Base-by-base conservation (phyloP, 2,329 filamentous ascomycete genomes). In the Talaromyces sp. region DNA sequence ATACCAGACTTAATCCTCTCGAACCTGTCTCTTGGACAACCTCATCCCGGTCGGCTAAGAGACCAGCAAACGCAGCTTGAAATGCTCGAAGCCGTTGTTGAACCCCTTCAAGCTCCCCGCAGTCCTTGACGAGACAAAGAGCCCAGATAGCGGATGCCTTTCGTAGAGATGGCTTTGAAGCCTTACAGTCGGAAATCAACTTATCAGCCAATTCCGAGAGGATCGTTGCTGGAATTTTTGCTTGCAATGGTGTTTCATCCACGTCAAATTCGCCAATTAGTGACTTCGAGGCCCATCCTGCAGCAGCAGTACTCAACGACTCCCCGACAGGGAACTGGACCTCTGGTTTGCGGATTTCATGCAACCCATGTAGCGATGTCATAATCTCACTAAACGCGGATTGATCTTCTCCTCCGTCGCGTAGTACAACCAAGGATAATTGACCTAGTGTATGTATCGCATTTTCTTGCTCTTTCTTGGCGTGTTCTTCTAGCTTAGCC, bases 71-170 rank as follows among this genome's bases (percentile, higher is more conserved):
- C 0, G 91, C 89, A 36, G 82, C 83, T 71, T 99, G 94, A 59
- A 88, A 91, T 65, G 91, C 84, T 52, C 89, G 82, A 39, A 99
- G 78, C 11, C 85, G 84, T 4, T 79, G 77, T 67, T 95, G 89
- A 5, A 97, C 82, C 62, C 89, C 84, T 3, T 78, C 70, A n/a
- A 91, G 77, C 63, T 92, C 86, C 0, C 91, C 91, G 69, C 91
- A 95, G 71, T 94, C 91, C 68, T 97, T 91, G 8, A 97, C 86
- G 2, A 97, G 76, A 67, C 89, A 96, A 60, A 97, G 86, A 0
- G 97, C 81, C 94, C 94, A 97, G 65, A 99, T 96, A 0, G 91
- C 91, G 0, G 92, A 93, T 2, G 93, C 91, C 70, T 96, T 96
- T 65, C 91, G 86, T 4, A 97, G 78, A 0, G 91, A 89, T 1